Evolutionary conservation across 2,329 filamentous ascomycete species (phyloP).

Genomic region (Phaeosphaeria sp.): DNA sequence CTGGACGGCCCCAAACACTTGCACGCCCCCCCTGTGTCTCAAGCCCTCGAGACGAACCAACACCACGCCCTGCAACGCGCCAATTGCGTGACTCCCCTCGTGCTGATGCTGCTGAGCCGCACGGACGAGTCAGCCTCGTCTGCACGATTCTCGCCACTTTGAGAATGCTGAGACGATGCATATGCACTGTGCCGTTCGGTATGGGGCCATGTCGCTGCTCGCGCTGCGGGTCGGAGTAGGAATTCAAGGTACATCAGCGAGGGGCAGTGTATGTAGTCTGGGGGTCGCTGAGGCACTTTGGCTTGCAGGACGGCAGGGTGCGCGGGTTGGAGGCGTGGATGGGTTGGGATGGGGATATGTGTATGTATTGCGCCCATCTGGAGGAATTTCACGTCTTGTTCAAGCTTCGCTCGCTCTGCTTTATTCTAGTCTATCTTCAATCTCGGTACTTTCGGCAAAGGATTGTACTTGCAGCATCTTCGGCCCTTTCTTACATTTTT

Average conservation of each 20-base stretch:
- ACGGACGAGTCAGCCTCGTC: not conserved
- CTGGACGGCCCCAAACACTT: no score
- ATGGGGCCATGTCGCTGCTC: not conserved
- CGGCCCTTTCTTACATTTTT: not conserved
- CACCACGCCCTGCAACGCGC: not conserved
- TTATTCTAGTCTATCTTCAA: no score
- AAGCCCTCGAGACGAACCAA: not conserved
- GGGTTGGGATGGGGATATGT: not conserved
- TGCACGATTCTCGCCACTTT: not conserved
- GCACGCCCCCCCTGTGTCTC: not conserved
- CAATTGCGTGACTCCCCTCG: no score
- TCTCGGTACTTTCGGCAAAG: no score
- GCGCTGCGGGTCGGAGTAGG: not conserved
- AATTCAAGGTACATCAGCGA: not conserved
- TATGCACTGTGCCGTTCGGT: not conserved
- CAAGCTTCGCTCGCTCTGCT: no score
- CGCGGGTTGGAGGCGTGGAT: not conserved
- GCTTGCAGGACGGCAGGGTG: not conserved
- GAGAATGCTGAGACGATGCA: not conserved
- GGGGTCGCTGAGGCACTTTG: not conserved
- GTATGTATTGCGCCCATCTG: not conserved
- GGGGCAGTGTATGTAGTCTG: not conserved
- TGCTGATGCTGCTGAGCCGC: no score
- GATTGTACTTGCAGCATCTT: no score
- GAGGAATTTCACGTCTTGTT: not conserved